Conservation (phyloP, 352 stramenopile genomes). For the Globisporangium barbulae region DNA sequence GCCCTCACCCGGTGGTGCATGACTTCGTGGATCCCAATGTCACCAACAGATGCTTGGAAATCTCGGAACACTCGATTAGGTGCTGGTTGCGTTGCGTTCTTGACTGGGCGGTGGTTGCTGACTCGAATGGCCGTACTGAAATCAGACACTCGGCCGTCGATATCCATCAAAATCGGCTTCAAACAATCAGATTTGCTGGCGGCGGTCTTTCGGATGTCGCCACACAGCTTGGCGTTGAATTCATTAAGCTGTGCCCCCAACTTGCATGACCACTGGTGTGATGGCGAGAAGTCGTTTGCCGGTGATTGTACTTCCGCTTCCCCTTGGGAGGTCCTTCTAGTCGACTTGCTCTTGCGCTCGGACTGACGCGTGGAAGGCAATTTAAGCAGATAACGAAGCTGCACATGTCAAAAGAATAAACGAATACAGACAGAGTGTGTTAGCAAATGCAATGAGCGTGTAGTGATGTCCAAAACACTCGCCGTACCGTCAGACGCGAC, state of each 20-base stretch:
- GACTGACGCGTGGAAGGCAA: constrained; percentile 19
- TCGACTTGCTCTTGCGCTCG: background rate
- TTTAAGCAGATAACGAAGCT: constrained; percentile 46
- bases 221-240: constrained; percentile 16
- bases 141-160: constrained; percentile 14
- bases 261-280: constrained; percentile 18
- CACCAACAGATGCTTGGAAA: constrained; percentile 34
- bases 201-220: constrained; percentile 10
- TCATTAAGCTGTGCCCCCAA: constrained; percentile 31
- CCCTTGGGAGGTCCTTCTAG: background rate
- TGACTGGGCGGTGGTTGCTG: constrained; percentile 39
- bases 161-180: background rate
- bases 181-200: background rate
- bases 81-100: constrained; percentile 12
- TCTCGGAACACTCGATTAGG: constrained; percentile 28
- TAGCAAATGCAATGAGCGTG: background rate
- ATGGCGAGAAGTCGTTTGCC: background rate
- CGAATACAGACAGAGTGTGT: background rate
- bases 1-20: constrained; percentile 16
- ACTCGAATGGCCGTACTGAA: constrained; percentile 30
- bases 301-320: background rate
- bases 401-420: background rate
- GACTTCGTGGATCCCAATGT: constrained; percentile 32
- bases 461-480: background rate
- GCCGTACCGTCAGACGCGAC: constrained; percentile 15